Evolutionary conservation across 1,139 yeast genomes (phyloP).

Genomic region (Saccharomycopsis hybrid): DNA sequence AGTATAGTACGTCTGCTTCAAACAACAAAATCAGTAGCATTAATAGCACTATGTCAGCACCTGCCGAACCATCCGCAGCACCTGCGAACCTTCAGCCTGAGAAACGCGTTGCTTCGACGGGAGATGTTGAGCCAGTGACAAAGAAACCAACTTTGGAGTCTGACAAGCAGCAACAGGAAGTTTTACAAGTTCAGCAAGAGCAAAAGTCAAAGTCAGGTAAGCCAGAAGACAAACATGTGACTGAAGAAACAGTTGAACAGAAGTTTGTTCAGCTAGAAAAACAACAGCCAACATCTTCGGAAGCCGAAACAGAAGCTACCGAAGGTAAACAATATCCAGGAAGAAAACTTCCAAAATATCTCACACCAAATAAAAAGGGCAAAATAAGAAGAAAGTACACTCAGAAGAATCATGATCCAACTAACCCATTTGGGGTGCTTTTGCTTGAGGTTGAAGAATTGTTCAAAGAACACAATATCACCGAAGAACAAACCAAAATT

Average conservation of each 20-base stretch:
- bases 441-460: constrained; percentile 65
- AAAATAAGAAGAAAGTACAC: constrained; percentile 44
- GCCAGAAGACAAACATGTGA: background rate
- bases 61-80: background rate
- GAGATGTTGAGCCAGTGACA: background rate
- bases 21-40: too few species aligned
- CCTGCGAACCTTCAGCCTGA: background rate
- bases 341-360: constrained; percentile 13
- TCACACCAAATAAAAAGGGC: constrained; percentile 29
- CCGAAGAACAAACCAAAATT: constrained; percentile 45
- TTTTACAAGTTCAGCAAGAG: too few species aligned
- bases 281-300: too few species aligned
- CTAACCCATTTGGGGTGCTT: constrained; percentile 77
- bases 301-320: too few species aligned
- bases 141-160: constrained; percentile 3
- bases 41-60: too few species aligned
- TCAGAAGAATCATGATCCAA: constrained; percentile 60
- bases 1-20: too few species aligned
- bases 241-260: too few species aligned
- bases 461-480: constrained; percentile 38
- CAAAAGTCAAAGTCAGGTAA: background rate
- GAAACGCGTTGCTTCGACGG: background rate
- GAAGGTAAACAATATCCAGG: too few species aligned
- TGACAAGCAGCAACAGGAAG: too few species aligned
- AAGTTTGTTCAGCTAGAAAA: too few species aligned